Conservation (phyloP, 495 filamentous ascomycete species). For the Penicillium maclennaniae region DNA sequence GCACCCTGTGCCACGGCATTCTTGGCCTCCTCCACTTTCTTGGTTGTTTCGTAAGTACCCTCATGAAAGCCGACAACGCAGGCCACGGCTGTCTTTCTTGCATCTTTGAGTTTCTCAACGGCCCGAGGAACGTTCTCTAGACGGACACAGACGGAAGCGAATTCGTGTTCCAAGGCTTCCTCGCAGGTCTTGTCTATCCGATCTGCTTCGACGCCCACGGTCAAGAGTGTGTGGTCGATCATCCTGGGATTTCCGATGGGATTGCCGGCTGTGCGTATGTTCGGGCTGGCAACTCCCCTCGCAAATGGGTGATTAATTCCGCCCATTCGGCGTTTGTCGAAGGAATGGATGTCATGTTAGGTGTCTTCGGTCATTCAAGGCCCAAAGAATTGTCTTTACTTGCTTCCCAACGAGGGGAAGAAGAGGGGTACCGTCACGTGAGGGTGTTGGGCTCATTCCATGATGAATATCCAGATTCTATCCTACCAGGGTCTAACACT, state of each 20-base stretch:
- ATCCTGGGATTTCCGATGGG: slow-evolving; percentile 28
- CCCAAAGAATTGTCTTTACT: background rate
- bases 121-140: slow-evolving; percentile 50
- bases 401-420: slow-evolving; percentile 13
- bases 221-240: slow-evolving; percentile 67
- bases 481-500: slow-evolving; percentile 8
- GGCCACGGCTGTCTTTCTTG: slow-evolving; percentile 48
- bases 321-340: slow-evolving; percentile 37
- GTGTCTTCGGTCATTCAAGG: background rate
- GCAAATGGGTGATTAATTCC: slow-evolving; percentile 24
- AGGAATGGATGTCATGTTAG: slow-evolving; percentile 30
- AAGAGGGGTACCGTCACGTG: slow-evolving; percentile 29
- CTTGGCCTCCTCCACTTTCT: slow-evolving; percentile 53
- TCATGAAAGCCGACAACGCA: slow-evolving; percentile 68
- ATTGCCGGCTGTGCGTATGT: slow-evolving; percentile 23
- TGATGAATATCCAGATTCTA: slow-evolving; percentile 23
- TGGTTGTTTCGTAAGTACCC: slow-evolving; percentile 50
- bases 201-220: slow-evolving; percentile 45
- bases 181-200: slow-evolving; percentile 61
- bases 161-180: slow-evolving; percentile 56
- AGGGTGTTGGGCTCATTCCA: slow-evolving; percentile 12
- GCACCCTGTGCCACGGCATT: slow-evolving; percentile 57
- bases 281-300: slow-evolving; percentile 22
- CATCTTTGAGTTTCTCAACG: slow-evolving; percentile 46
- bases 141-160: slow-evolving; percentile 61